Evolutionary conservation across 2,329 filamentous ascomycete genomes (phyloP), one percentile per base, ranked within the genome.

Genomic region (Elsinoe ampelina): DNA sequence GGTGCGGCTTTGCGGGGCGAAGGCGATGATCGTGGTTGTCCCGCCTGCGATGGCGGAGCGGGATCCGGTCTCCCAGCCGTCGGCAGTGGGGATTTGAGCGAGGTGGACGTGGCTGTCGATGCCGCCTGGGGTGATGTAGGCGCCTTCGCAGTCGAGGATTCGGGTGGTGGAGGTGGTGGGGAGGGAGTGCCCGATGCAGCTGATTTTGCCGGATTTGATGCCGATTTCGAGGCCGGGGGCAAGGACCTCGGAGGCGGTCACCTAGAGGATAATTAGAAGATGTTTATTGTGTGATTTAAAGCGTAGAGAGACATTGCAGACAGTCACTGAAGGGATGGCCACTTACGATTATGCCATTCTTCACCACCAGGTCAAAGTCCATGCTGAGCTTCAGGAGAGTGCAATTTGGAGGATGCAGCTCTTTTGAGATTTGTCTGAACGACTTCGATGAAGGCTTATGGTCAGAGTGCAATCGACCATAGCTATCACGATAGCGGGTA

Each of bases 1-100:
- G 1, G 66, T 61, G n/a, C 75, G 75, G 38, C 71, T 68, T 63
- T 82, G 79, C 3, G 75, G 74, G 0, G 80, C 81, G 65, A 84
- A 83, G 0, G 79, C 72, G 6, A 83, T 67, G 12, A 83, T 71
- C 0, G 81, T 82, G 0, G 81, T 84, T 3, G 75, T 82, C 20
- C 80, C 80, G 7, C 80, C 80, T 2, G 78, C 79, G 55, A 83
- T 73, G 3, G 80, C 80, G 19, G 74, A 77, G 7, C 80, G 71
- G 0, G 78, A 77, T 0, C 80, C 80, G 1, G 71, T 72, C 58
- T 77, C 71, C 63, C 71, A 78, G 13, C 67, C 72, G 55, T 77
- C 75, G 2, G 73, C 67, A 1, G 71, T 75, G 13, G 54, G 39
- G 19, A 45, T 42, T 62, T 78, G 73, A 5, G 71, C 69, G 1